Conservation (phyloP, 306 rosid species). For the Prunus salicina region DNA sequence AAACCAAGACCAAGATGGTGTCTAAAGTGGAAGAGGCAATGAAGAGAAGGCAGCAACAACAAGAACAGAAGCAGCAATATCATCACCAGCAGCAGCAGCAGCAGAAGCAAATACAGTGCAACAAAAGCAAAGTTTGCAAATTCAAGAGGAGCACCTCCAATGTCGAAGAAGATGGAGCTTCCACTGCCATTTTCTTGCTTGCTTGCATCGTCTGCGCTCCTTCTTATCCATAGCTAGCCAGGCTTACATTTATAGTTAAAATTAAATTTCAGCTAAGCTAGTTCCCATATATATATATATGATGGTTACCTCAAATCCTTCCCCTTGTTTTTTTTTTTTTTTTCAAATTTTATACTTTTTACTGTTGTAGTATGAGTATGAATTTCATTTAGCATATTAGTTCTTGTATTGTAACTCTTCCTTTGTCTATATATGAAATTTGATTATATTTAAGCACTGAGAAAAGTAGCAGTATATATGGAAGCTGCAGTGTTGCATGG, state of each 20-base stretch:
- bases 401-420: background rate
- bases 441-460: background rate
- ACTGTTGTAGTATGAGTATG: background rate
- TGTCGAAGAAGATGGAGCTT: slow-evolving; percentile 77
- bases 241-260: background rate
- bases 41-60: slow-evolving; percentile 49
- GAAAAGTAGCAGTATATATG: background rate
- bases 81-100: background rate
- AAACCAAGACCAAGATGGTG: slow-evolving; percentile 42
- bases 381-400: background rate
- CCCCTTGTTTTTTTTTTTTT: too few relatives aligned
- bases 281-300: too few relatives aligned
- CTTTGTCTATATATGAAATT: background rate
- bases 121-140: slow-evolving; percentile 68
- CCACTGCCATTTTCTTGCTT: slow-evolving; percentile 89
- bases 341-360: too few relatives aligned
- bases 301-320: too few relatives aligned
- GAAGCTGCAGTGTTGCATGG: background rate
- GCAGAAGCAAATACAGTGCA: slow-evolving; percentile 71
- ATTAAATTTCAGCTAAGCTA: background rate
- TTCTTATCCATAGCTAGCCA: slow-evolving; percentile 24
- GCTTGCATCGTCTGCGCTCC: slow-evolving; percentile 95
- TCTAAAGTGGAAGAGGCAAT: slow-evolving; percentile 73
- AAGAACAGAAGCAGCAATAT: slow-evolving; percentile 14
- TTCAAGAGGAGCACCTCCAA: slow-evolving; percentile 89